Evolutionary conservation across 1,284 basidiomycete genomes (phyloP), one percentile per base, ranked within the genome.

Genomic region (Austroboletus novae-zelandiae): DNA sequence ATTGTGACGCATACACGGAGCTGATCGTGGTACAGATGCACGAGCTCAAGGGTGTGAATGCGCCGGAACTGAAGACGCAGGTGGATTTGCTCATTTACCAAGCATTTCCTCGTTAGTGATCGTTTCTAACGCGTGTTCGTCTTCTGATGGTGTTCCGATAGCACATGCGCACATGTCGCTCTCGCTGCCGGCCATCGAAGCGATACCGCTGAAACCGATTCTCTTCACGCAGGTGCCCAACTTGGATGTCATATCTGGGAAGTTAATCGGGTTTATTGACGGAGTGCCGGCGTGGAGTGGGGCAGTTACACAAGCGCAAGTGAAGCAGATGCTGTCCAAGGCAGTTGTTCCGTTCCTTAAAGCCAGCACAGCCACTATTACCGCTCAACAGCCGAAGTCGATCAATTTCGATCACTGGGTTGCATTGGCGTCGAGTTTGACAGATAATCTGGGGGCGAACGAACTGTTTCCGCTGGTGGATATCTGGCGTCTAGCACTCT

Each of bases 391-490:
- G 13, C 14, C 45, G 1, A 53, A 27, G 15, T 15, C 43, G 6
- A 29, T 46, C 8, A 34, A n/a, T 18, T 65, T 70, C 9, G 60
- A 65, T 9, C 52, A 45, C 25, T 70, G 63, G 68, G 35, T 56
- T 4, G 48, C 50, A 9, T 70, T 75, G 0, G 86, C 85, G 0
- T 61, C 58, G 3, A 61, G 66, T 0, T 68, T 93, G 1, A 61
- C 72, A 0, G 52, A 61, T 6, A 68, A 70, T 0, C 78, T 94
- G 1, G 74, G 81, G 2, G 57, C 77, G 0, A 75, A 78, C 11
- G 74, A 83, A 40, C 74, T 92, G 10, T 95, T 94, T 71, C 92
- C 93, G 0, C 65, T 94, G 2, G 79, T 86, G 9, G 93, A 95
- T 62, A 75, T 94, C 52, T 94, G 90, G 89, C 78, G 92, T 1